These are phyloP conservation scores for Notholithocarpus densiflorus DNA, from an alignment of 306 rosid species.

Conservation along the genomic window DNA sequence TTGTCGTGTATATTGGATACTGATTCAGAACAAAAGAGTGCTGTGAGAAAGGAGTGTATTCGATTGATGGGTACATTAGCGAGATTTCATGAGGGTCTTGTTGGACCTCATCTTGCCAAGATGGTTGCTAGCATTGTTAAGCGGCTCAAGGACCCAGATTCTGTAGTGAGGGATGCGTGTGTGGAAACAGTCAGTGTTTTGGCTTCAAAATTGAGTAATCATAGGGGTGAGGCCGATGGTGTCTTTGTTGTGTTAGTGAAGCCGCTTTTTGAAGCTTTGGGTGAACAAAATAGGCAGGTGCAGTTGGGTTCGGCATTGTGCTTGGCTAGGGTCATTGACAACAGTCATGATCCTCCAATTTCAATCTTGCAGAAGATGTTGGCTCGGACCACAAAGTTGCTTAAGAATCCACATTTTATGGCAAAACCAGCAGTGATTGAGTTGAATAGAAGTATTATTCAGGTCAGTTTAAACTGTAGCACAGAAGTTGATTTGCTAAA, in stretches of 20 bases:
- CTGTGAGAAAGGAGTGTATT: constrained; percentile 60
- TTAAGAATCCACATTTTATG: constrained; percentile 70
- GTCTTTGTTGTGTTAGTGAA: constrained; percentile 51
- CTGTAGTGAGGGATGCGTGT: constrained; percentile 70
- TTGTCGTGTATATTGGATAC: constrained; percentile 64
- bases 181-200: constrained; percentile 48
- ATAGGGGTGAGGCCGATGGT: constrained; percentile 25
- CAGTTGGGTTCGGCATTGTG: constrained; percentile 67
- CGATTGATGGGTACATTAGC: constrained; percentile 52
- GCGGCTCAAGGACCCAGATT: constrained; percentile 66
- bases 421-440: constrained; percentile 71
- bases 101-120: constrained; percentile 57
- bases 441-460: constrained; percentile 60
- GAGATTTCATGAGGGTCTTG: constrained; percentile 29
- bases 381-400: constrained; percentile 59
- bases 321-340: constrained; percentile 56
- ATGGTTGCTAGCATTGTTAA: constrained; percentile 60
- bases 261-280: constrained; percentile 74
- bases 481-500: background rate
- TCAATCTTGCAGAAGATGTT: constrained; percentile 62
- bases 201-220: constrained; percentile 38
- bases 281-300: constrained; percentile 76
- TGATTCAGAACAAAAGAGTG: constrained; percentile 60
- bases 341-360: constrained; percentile 56
- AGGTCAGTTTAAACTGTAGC: constrained; percentile 26